Evolutionary conservation across 805 yeast genomes (phyloP).

Genomic region (Priceomyces melissophilus): DNA sequence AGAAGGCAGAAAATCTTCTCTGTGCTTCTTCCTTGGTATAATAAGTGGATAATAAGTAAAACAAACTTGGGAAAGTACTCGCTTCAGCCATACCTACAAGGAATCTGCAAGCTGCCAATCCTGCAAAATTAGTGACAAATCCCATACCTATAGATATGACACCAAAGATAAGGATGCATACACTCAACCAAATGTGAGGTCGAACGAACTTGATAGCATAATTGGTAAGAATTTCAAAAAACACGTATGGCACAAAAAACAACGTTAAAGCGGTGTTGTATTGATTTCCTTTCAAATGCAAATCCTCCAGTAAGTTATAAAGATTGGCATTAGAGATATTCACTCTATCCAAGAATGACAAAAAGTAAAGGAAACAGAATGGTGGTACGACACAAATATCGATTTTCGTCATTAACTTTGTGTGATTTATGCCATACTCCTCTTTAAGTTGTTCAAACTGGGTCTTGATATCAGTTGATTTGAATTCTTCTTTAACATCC

Average conservation of each 20-base stretch:
- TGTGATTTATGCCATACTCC: constrained; percentile 48
- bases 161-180: constrained; percentile 62
- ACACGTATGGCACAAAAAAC: constrained; percentile 67
- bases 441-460: constrained; percentile 19
- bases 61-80: constrained; percentile 73
- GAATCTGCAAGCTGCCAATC: constrained; percentile 59
- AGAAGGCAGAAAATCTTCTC: constrained; percentile 65
- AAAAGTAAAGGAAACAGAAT: constrained; percentile 69
- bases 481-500: no score
- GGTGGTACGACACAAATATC: constrained; percentile 73
- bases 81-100: constrained; percentile 67
- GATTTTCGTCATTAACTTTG: constrained; percentile 56
- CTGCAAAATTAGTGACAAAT: constrained; percentile 55
- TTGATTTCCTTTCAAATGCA: constrained; percentile 54
- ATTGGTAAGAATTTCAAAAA: constrained; percentile 64
- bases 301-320: constrained; percentile 59
- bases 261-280: constrained; percentile 64
- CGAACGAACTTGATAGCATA: constrained; percentile 53
- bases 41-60: constrained; percentile 64
- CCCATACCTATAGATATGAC: constrained; percentile 65
- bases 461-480: no score
- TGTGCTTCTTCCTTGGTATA: constrained; percentile 65
- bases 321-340: constrained; percentile 79
- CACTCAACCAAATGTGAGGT: constrained; percentile 64
- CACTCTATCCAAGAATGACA: constrained; percentile 77